Evolutionary conservation across 1,284 basidiomycete genomes (phyloP).

Genomic region (Sporisorium scitamineum): DNA sequence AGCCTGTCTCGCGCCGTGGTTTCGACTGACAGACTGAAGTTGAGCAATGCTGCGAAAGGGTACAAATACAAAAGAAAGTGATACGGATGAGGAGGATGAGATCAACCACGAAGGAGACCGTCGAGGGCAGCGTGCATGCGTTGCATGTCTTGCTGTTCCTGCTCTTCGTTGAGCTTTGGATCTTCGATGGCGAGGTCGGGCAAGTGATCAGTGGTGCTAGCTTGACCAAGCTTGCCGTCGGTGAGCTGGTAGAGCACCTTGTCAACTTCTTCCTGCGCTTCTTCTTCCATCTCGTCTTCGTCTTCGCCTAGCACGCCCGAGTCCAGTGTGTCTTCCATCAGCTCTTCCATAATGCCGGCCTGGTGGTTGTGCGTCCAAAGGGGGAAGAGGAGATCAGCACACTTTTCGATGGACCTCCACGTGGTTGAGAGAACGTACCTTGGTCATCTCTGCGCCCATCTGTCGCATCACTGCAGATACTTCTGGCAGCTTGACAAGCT

Average conservation of each 20-base stretch:
- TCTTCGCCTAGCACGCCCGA: conserved; percentile 73
- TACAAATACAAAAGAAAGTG: conserved; percentile 7
- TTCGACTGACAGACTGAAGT: neutral
- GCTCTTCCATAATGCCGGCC: conserved; percentile 71
- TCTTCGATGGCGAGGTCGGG: conserved; percentile 55
- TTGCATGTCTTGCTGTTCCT: conserved; percentile 61
- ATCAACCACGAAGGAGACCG: conserved; percentile 61
- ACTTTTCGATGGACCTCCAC: too few relatives aligned
- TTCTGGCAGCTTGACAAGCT: conserved; percentile 90
- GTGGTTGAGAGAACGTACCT: conserved; percentile 70
- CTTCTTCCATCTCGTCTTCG: conserved; percentile 93
- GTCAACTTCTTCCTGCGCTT: conserved; percentile 96
- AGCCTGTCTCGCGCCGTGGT: too few relatives aligned
- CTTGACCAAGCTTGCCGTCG: conserved; percentile 79
- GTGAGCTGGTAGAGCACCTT: conserved; percentile 96
- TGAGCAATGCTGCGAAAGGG: neutral
- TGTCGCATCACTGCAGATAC: conserved; percentile 92
- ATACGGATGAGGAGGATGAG: neutral
- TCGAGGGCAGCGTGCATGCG: conserved; percentile 67
- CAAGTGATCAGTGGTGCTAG: conserved; percentile 52
- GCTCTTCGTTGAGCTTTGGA: conserved; percentile 43
- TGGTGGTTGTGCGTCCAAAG: neutral
- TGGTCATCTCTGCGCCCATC: conserved; percentile 99
- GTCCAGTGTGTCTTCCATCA: conserved; percentile 71
- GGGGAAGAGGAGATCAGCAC: neutral